Base-by-base conservation (phyloP, 768 basidiomycete species). In the Boletus rubescentipes region DNA sequence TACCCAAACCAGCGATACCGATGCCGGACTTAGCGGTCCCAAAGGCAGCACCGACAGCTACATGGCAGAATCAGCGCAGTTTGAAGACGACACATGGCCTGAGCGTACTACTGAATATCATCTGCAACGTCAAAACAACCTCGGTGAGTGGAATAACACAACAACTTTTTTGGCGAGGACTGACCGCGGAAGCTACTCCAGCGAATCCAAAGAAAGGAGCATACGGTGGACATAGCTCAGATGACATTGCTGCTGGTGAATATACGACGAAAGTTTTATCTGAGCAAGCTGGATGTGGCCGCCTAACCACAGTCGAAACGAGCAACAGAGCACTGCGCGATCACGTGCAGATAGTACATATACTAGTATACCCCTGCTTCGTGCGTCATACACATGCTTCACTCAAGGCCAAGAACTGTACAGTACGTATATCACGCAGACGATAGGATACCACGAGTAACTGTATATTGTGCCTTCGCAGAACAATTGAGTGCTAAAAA, bases 161-260 rank as follows among this genome's bases (percentile, higher is more conserved):
- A 37, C n/a, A 40, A 52, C n/a, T 20, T 23, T 40, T 20, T 32
- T 49, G 8, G 37, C 21, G n/a, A 46, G 37, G 21, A 67, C 90
- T 73, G 63, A 97, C 96, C 46, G 96, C 85, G 23, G 88, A 81
- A n/a, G 93, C 90, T 30, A 98, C 96, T 46, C 96, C 96, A 46
- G 89, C 95, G 70, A 99, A 95, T 26, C 95, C 96, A 70, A 98
- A 97, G 85, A 98, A 98, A 47, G 93, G 91, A 46, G 95, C 95
- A 69, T 91, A 98, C 30, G 94, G 91, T 57, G 93, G 93, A 70
- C 93, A 97, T 46, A 81, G 59, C 40, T 71, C 69, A 48, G 68
- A 55, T 23, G 84, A 81, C 84, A 85, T 86, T 38, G 55, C 35
- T 47, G 37, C 23, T 39, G 47, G 34, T 31, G 32, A 39, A 52